A percentile compares a stretch with the other conserved stretches of the same genome.
Evolutionary conservation across 306 rosid species (phyloP).

Genomic region (Lablab purpureus): DNA sequence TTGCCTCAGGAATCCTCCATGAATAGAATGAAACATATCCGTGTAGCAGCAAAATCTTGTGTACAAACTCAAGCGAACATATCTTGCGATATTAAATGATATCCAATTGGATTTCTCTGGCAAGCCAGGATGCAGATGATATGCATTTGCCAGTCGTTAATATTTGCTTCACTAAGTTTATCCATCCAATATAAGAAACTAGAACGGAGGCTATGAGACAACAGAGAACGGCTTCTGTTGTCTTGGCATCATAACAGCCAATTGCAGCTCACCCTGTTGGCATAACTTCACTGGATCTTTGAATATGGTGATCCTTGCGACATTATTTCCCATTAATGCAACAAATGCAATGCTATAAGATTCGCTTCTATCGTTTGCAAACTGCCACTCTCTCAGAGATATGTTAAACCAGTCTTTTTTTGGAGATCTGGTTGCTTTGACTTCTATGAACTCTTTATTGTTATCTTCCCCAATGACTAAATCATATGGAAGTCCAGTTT

Average conservation of each 20-base stretch:
- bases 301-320: conserved; percentile 63
- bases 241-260: conserved; percentile 74
- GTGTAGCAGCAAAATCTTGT: neutral
- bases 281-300: conserved; percentile 76
- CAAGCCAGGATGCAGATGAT: conserved; percentile 7
- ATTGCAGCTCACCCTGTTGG: conserved; percentile 65
- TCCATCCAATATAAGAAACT: neutral
- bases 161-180: conserved; percentile 1
- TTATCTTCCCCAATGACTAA: conserved; percentile 56
- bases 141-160: neutral
- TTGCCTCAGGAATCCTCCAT: conserved; percentile 25
- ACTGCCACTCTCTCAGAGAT: conserved; percentile 81
- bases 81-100: neutral
- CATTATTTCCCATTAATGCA: conserved; percentile 54
- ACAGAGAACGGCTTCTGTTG: conserved; percentile 53
- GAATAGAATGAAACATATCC: neutral
- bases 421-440: conserved; percentile 78
- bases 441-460: conserved; percentile 72
- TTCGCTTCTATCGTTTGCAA: conserved; percentile 72
- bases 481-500: conserved; percentile 84
- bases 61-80: neutral
- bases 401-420: conserved; percentile 90
- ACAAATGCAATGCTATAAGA: conserved; percentile 85
- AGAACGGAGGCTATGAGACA: conserved; percentile 50
- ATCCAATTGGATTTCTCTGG: neutral